Percentiles rank a stretch among this genome's conserved stretches.
These are phyloP conservation scores for Rhynchosporium graminicola DNA, from an alignment of 2,329 filamentous ascomycete genomes.

Conservation along the genomic window DNA sequence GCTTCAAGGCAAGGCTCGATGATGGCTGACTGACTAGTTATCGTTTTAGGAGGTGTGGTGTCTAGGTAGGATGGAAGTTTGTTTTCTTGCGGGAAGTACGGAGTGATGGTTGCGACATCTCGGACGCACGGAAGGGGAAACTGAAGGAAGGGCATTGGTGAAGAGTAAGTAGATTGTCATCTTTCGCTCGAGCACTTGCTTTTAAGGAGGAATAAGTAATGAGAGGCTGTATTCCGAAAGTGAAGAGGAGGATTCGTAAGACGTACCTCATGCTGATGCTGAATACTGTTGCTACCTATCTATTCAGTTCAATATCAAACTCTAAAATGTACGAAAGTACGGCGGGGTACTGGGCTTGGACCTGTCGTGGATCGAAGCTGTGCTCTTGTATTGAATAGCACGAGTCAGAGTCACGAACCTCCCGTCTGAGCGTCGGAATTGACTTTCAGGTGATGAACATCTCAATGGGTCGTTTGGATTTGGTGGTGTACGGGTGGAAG, in stretches of 20 bases:
- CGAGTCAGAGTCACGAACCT: not conserved
- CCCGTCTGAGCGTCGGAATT: conserved; percentile 10
- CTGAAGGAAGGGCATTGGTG: too few relatives aligned
- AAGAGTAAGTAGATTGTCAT: too few relatives aligned
- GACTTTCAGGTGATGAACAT: not conserved
- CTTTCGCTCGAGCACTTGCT: not conserved
- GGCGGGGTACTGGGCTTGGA: not conserved
- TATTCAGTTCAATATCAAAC: not conserved
- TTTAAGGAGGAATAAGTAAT: not conserved
- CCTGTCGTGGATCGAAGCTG: too few relatives aligned
- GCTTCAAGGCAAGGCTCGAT: conserved; percentile 5
- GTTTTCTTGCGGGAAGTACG: conserved; percentile 3
- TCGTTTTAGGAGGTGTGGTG: not conserved
- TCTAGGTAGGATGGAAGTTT: too few relatives aligned
- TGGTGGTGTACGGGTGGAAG: not conserved
- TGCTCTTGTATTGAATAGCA: not conserved
- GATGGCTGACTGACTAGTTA: conserved; percentile 3
- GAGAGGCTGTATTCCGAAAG: too few relatives aligned
- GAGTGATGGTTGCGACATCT: conserved; percentile 1
- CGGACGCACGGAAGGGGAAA: not conserved
- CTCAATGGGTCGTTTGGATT: not conserved
- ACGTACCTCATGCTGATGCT: not conserved
- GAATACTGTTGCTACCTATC: not conserved
- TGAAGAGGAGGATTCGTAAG: too few relatives aligned
- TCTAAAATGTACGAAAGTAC: not conserved